Evolutionary conservation across 2,329 filamentous ascomycete species (phyloP), one percentile per base, ranked within the genome.

Genomic region (Rhytidhysteron rufulum): DNA sequence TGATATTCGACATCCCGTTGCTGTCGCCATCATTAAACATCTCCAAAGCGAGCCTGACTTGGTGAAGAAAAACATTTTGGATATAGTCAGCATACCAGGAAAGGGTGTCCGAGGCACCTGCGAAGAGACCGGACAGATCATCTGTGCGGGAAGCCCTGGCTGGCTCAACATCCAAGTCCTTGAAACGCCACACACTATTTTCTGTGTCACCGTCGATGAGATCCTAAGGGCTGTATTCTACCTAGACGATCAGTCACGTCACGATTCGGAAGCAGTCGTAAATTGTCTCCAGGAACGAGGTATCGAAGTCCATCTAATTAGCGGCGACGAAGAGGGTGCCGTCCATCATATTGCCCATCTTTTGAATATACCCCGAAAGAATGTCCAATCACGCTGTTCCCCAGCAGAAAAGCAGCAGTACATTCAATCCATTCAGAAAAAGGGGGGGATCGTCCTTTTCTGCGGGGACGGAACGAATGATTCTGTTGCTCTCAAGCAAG

Each of bases 401-500:
- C 79, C 80, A 0, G 62, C 62, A 2, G 69, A 78, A 45, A 84
- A 84, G 51, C 67, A 72, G 18, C 55, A 63, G 2, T 82, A 81
- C 53, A 62, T 82, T 37, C 49, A 54, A 9, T 35, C 48, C 3
- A 43, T 70, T 1, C 61, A 62, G 20, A 31, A 44, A 4, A 33
- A 40, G 1, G 42, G 44, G 1, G 54, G 49, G n/a, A 48, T 74
- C 1, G 75, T 87, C 15, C 62, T 89, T 5, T 90, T 91, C 61
- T 76, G 78, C 37, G 86, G 86, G 24, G 86, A 91, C 51, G 87
- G 87, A 2, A 88, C 84, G 11, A 91, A 91, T 58, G 86, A 91
- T 54, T 83, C 86, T 0, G 72, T 79, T 3, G 86, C 86, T 0
- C 72, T 91, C 2, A 80, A 84, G 0, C 78, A 82, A 55, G 84